phyloP scores from a whole-genome alignment of 768 basidiomycete species.

The Gloeophyllum trabeum region DNA sequence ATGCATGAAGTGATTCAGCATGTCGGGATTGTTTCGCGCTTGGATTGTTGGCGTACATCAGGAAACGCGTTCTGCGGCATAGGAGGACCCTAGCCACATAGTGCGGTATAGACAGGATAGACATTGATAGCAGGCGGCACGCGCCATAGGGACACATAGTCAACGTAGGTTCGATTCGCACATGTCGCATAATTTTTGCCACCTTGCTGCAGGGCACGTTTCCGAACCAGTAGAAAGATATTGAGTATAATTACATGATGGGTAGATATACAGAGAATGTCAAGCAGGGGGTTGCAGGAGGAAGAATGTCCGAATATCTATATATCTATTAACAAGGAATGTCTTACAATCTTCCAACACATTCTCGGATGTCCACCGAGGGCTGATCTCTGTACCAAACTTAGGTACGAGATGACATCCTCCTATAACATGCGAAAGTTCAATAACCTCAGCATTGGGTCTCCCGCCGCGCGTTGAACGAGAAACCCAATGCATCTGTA shows the following conservation, averaged over 20 bases:
- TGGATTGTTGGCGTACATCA: constrained; percentile 26
- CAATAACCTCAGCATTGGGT: neutral
- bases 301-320: neutral
- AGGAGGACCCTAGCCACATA: no score
- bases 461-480: constrained; percentile 8
- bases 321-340: neutral
- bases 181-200: no score
- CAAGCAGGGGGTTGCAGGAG: neutral
- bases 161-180: no score
- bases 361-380: neutral
- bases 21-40: constrained; percentile 11
- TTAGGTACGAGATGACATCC: neutral
- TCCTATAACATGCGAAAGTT: neutral
- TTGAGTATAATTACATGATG: no score
- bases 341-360: neutral
- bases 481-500: constrained; percentile 12
- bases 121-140: no score
- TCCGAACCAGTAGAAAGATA: no score
- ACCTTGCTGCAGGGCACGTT: no score
- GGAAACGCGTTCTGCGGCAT: no score
- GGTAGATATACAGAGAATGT: no score
- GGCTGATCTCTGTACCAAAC: neutral
- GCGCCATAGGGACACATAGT: no score
- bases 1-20: constrained; percentile 26
- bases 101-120: no score